Base-by-base conservation (phyloP, 2,329 filamentous ascomycete genomes). In the Calonectria pseudoturangicola region DNA sequence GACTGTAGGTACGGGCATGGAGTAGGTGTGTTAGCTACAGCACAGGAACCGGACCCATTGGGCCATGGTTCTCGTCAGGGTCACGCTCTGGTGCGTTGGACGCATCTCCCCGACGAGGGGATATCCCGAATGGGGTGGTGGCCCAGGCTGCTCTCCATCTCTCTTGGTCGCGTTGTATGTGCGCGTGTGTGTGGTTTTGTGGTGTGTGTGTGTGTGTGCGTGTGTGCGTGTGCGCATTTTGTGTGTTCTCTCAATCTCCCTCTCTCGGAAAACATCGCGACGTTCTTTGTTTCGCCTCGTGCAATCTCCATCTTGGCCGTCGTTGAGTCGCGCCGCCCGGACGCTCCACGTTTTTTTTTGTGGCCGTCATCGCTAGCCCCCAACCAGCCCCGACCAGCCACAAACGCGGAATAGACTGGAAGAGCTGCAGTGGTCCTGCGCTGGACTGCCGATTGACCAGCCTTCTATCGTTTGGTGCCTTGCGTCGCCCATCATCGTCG, bases 1-100 rank as follows among this genome's bases (percentile, higher is more conserved):
- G 39, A 39, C 33, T 58, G 33, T 41, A 58, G 33, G 33, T 58
- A 43, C 70, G 73, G 73, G 58, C 58, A 66, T 60, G 70, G 75
- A 71, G 76, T 15, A 63, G 58, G 58, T 63, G 39, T 28, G 41
- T 43, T 30, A 45, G 58, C 58, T 63, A 63, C 39, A 45, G 58
- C 41, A 63, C 72, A 67, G 69, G 62, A 70, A 74, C 47, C 56
- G 48, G 58, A 78, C 73, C 71, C 47, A 73, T 73, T 75, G 75
- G 73, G 50, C 47, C 33, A 66, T 68, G 66, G 69, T 72, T 71
- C 64, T 69, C 72, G 73, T 73, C 45, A 54, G 63, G 71, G 77
- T 78, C 75, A 79, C 77, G 77, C 75, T 67, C 70, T 70, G 60
- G 27, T 41, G 54, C 39, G 66, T 60, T 66, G 66, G 75, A 70